Conservation (phyloP, 1,284 basidiomycete genomes). For the Calocybe gambosa region DNA sequence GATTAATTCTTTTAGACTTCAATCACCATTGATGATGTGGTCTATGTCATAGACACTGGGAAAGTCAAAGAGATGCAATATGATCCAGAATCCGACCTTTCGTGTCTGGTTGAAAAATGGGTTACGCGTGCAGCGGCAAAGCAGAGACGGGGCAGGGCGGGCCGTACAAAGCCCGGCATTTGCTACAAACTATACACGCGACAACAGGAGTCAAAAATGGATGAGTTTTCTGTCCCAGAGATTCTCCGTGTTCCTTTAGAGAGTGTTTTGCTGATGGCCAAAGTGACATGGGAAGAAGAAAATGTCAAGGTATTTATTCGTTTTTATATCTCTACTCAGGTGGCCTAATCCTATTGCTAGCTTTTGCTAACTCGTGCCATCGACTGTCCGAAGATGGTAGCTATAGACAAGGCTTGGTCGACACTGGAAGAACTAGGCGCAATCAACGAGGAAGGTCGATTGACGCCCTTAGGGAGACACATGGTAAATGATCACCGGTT, state of each 20-base stretch:
- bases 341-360: conserved; percentile 18
- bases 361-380: conserved; percentile 70
- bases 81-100: conserved; percentile 73
- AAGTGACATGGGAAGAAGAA: conserved; percentile 72
- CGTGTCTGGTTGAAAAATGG: conserved; percentile 75
- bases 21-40: conserved; percentile 89
- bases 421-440: conserved; percentile 80
- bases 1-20: conserved; percentile 60
- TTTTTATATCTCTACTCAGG: conserved; percentile 2
- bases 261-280: conserved; percentile 77
- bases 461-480: conserved; percentile 83
- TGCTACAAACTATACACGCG: conserved; percentile 86
- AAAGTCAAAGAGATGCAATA: conserved; percentile 88
- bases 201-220: conserved; percentile 68
- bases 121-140: conserved; percentile 76
- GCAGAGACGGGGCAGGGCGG: conserved; percentile 87
- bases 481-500: conserved; percentile 40
- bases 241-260: conserved; percentile 89
- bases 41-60: conserved; percentile 83
- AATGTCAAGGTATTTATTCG: conserved; percentile 67
- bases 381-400: conserved; percentile 73
- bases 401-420: conserved; percentile 76
- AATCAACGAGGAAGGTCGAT: conserved; percentile 51
- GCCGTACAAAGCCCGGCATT: conserved; percentile 76
- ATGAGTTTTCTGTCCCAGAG: conserved; percentile 76